Conservation (phyloP, 1,284 basidiomycete species). For the Trichosporon faecale region DNA sequence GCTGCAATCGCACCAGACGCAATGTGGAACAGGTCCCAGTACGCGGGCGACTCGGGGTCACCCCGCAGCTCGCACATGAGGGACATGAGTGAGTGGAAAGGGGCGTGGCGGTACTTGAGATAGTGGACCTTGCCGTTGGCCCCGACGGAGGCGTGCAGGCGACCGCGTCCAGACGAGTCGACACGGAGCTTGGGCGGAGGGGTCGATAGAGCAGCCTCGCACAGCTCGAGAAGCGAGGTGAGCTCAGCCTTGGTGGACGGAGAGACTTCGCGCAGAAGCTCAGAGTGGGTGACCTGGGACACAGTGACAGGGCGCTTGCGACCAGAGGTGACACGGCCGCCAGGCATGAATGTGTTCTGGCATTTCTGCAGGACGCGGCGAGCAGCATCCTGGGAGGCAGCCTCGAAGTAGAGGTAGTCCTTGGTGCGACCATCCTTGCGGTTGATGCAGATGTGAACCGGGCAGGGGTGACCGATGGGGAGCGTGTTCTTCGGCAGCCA, state of each 20-base stretch:
- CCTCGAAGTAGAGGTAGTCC: slow-evolving; percentile 52
- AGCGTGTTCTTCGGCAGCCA: slow-evolving; percentile 46
- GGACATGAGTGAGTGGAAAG: slow-evolving; percentile 46
- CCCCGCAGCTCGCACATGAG: slow-evolving; percentile 41
- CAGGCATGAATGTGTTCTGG: slow-evolving; percentile 47
- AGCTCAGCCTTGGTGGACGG: slow-evolving; percentile 34
- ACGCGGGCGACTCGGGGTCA: slow-evolving; percentile 35
- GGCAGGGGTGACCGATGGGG: slow-evolving; percentile 33
- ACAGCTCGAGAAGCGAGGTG: slow-evolving; percentile 41
- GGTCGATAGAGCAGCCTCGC: slow-evolving; percentile 39
- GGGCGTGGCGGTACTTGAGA: slow-evolving; percentile 49
- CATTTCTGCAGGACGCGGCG: slow-evolving; percentile 40
- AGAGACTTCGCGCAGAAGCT: slow-evolving; percentile 45
- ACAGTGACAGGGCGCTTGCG: slow-evolving; percentile 49
- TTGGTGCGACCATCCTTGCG: slow-evolving; percentile 48
- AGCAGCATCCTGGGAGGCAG: slow-evolving; percentile 37
- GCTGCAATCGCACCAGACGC: slow-evolving; percentile 18
- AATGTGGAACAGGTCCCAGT: slow-evolving; percentile 42
- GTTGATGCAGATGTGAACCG: slow-evolving; percentile 51
- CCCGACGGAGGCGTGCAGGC: slow-evolving; percentile 23
- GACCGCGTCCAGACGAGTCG: slow-evolving; percentile 18
- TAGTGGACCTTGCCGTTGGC: slow-evolving; percentile 37
- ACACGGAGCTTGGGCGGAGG: slow-evolving; percentile 18
- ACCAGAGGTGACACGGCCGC: slow-evolving; percentile 34
- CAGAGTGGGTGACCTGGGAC: slow-evolving; percentile 37